Conservation (phyloP, 805 yeast genomes). For the Torulaspora indica region DNA sequence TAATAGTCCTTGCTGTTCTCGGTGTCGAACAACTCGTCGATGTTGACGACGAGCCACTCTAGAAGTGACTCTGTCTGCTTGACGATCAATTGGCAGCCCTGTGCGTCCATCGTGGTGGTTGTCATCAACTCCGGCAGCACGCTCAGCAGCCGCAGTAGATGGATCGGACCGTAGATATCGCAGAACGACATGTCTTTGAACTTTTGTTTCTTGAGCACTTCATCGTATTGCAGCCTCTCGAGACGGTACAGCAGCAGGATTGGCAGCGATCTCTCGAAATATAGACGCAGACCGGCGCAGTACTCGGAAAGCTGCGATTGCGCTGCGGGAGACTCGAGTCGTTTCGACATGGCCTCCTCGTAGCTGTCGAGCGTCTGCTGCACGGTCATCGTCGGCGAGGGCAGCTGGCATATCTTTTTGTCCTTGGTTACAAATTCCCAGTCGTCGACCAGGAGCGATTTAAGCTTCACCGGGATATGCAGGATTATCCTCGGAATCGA, state of each 20-base stretch:
- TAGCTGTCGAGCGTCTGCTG: conserved; percentile 53
- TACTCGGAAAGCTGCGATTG: conserved; percentile 61
- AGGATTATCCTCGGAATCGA: conserved; percentile 42
- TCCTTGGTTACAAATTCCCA: conserved; percentile 90
- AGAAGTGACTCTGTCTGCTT: conserved; percentile 28
- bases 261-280: conserved; percentile 64
- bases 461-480: conserved; percentile 60
- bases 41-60: conserved; percentile 26
- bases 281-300: conserved; percentile 60
- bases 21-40: conserved; percentile 16
- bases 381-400: conserved; percentile 49
- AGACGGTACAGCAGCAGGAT: conserved; percentile 29
- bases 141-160: conserved; percentile 69
- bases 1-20: conserved; percentile 20
- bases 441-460: conserved; percentile 75
- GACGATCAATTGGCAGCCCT: conserved; percentile 41
- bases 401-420: conserved; percentile 62
- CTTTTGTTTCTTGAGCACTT: conserved; percentile 16
- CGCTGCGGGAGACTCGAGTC: conserved; percentile 34
- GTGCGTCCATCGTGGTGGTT: conserved; percentile 75
- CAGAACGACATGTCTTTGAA: conserved; percentile 13
- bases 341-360: conserved; percentile 31
- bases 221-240: conserved; percentile 31
- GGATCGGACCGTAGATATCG: conserved; percentile 73
- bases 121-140: conserved; percentile 79